Percentiles rank a stretch among this genome's conserved stretches.
Evolutionary conservation across 1,284 basidiomycete genomes (phyloP).

Genomic region (Wallemia mellicola): DNA sequence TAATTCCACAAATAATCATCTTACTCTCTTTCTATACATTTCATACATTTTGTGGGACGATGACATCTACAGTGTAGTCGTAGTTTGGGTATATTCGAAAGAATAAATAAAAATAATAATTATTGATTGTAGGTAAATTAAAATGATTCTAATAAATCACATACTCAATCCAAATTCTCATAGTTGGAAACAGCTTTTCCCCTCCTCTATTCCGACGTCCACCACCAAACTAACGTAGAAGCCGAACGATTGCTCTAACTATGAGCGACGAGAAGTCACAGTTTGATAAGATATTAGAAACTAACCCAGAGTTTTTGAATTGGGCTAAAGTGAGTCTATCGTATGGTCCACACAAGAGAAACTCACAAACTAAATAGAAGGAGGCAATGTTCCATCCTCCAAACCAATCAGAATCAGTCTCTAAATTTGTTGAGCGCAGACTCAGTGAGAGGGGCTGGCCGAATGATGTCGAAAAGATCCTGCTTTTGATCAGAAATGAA

Average conservation of each 20-base stretch:
- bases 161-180: too few species aligned
- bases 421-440: neutral
- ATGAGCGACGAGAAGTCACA: neutral
- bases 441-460: neutral
- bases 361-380: neutral
- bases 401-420: neutral
- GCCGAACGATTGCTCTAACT: neutral
- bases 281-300: neutral
- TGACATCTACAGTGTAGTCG: too few species aligned
- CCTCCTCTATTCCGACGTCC: neutral
- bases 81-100: too few species aligned
- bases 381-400: neutral
- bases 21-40: too few species aligned
- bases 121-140: too few species aligned
- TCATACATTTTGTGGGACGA: too few species aligned
- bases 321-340: neutral
- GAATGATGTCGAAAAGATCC: neutral
- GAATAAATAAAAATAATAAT: too few species aligned
- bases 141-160: too few species aligned
- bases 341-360: neutral
- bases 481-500: neutral
- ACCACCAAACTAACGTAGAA: neutral
- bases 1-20: too few species aligned
- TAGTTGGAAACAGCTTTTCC: neutral
- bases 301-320: neutral